Base-by-base conservation (phyloP, 257 asterid species). In the Knoxia roxburghii region DNA sequence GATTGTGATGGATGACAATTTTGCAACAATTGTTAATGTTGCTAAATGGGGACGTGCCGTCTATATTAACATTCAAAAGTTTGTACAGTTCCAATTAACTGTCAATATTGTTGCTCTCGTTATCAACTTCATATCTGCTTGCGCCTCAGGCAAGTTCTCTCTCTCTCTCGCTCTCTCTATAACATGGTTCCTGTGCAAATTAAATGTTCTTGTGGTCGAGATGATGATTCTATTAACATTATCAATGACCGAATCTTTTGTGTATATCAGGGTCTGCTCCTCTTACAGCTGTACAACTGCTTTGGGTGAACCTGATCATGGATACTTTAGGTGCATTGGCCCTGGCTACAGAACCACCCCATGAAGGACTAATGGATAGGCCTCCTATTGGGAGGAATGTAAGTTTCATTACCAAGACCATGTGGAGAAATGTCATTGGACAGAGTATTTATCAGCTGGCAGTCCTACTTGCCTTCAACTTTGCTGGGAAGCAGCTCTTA, bases 321-420 rank as follows among this genome's bases (percentile, higher is more conserved):
- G 99, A 94, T 80, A 94, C 99, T 52, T 77, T 94, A 71, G 99
- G 99, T 57, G 99, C 99, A 67, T 89, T 94, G 61, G 99, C 99
- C 48, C 85, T 94, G 21, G 99, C 99, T 64, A 94, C 98, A 9
- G 99, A 94, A 78, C 98, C 96, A 23, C 98, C 99, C 69, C 83
- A 88, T 39, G 96, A 88, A 0, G 95, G 92, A 72, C 87, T 94
- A 59, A 94, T 94, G 99, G 72, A 79, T 73, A 86, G 98, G 76
- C 93, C 89, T 68, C 99, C 98, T 3, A 84, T 94, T 23, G 75
- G 80, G 45, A 85, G 96, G 73, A 67, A 78, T 6, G 89, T 81
- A 9, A 86, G 77, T 78, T 94, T 94, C 80, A 90, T 94, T 55
- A 94, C 98, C 52, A 66, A 63, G 75, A 83, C 82, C 58, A 94